Evolutionary conservation across 345 rosid species (phyloP).

Genomic region (Lagerstroemia speciosa): DNA sequence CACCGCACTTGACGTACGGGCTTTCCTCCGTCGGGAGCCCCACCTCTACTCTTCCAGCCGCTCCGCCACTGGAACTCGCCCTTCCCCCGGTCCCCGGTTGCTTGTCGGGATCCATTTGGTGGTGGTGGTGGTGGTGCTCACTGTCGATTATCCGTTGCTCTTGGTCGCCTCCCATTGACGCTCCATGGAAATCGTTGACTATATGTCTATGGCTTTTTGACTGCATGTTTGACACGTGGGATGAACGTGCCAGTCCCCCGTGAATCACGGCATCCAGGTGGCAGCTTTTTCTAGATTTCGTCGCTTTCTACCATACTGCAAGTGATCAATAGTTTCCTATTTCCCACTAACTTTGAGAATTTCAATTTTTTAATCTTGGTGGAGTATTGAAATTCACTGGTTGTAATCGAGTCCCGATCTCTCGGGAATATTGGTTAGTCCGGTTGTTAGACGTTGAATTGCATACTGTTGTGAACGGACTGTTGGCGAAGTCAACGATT

Average conservation of each 20-base stretch:
- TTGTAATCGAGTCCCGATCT: too few relatives aligned
- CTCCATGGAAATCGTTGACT: background rate
- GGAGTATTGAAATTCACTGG: too few relatives aligned
- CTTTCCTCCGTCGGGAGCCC: slow-evolving; percentile 25
- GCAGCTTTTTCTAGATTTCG: background rate
- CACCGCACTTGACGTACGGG: slow-evolving; percentile 28
- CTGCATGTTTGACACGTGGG: slow-evolving; percentile 1
- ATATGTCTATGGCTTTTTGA: background rate
- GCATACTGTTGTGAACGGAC: too few relatives aligned
- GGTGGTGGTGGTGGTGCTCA: background rate
- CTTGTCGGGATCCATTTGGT: background rate
- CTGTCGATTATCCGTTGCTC: background rate
- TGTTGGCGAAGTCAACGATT: too few relatives aligned
- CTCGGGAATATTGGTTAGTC: too few relatives aligned
- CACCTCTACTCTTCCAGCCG: slow-evolving; percentile 3
- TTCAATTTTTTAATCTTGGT: too few relatives aligned
- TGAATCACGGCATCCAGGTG: background rate
- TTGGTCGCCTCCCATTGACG: background rate
- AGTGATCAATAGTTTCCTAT: too few relatives aligned
- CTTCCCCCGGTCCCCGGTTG: background rate
- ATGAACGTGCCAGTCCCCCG: background rate
- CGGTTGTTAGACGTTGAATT: too few relatives aligned
- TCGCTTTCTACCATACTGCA: too few relatives aligned
- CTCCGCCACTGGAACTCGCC: background rate
- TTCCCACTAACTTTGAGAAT: too few relatives aligned